Conservation (phyloP, 2,329 filamentous ascomycete species). For the Hypomyces rosellus region DNA sequence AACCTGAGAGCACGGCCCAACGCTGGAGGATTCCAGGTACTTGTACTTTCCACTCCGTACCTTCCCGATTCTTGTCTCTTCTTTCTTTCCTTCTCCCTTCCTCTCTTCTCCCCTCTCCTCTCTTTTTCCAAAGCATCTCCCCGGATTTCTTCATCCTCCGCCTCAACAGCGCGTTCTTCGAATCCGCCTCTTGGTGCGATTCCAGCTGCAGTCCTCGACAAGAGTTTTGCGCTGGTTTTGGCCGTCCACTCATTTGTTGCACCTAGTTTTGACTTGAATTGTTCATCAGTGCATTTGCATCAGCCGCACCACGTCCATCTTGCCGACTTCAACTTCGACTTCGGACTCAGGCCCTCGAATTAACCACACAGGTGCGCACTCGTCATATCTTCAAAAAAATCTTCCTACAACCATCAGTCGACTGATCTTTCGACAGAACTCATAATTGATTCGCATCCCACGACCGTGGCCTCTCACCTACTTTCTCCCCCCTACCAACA, state of each 20-base stretch:
- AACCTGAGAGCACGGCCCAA: neutral
- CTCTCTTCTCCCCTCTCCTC: slow-evolving; percentile 7
- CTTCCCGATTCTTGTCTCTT: slow-evolving; percentile 2
- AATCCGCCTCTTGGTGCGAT: slow-evolving; percentile 42
- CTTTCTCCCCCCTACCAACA: neutral
- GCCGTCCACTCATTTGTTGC: slow-evolving; percentile 51
- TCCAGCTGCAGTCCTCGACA: slow-evolving; percentile 46
- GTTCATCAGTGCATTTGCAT: slow-evolving; percentile 20
- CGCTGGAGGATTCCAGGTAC: slow-evolving; percentile 2
- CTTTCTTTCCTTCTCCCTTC: slow-evolving; percentile 1
- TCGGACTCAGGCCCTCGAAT: neutral
- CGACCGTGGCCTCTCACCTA: neutral
- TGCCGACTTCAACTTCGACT: neutral
- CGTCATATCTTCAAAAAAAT: neutral
- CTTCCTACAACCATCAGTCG: neutral
- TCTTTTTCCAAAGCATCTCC: neutral
- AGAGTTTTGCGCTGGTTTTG: slow-evolving; percentile 50
- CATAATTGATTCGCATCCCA: neutral
- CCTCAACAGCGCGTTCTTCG: slow-evolving; percentile 11
- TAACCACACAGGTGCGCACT: neutral
- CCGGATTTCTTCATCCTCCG: slow-evolving; percentile 2
- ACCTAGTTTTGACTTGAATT: slow-evolving; percentile 25
- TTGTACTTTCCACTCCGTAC: slow-evolving; percentile 5
- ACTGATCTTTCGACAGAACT: neutral
- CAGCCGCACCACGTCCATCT: slow-evolving; percentile 15